These are phyloP conservation scores for Flaveria brownii DNA, from an alignment of 129 eudicot genomes.

Conservation along the genomic window DNA sequence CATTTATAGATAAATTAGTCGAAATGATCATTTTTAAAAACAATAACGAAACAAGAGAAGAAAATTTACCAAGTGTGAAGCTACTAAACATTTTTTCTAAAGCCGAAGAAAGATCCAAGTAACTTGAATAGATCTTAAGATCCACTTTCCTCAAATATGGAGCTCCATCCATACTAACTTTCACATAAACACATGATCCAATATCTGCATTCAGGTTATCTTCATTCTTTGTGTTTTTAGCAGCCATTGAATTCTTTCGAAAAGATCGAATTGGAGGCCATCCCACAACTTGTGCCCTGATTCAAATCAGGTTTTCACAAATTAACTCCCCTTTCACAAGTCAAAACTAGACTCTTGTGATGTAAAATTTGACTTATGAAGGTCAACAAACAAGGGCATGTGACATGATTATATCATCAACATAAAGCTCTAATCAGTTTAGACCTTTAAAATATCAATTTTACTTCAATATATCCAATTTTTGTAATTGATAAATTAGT, in stretches of 20 bases:
- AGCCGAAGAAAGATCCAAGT: slow-evolving; percentile 58
- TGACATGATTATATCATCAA: too few species aligned
- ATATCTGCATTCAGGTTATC: slow-evolving; percentile 42
- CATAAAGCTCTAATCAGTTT: not conserved
- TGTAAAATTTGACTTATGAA: not conserved
- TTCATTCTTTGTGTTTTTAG: slow-evolving; percentile 48
- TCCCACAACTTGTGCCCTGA: slow-evolving; percentile 80
- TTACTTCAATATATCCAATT: not conserved
- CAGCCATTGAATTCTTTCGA: slow-evolving; percentile 63
- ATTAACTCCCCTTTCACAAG: not conserved
- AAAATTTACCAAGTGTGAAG: slow-evolving; percentile 62
- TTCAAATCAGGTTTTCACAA: not conserved
- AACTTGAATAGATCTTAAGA: slow-evolving; percentile 51
- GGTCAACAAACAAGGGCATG: not conserved
- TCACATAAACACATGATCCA: slow-evolving; percentile 59
- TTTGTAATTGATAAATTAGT: not conserved
- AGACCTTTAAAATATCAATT: not conserved
- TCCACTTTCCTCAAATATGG: slow-evolving; percentile 77
- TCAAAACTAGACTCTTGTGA: slow-evolving; percentile 3
- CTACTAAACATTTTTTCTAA: slow-evolving; percentile 73
- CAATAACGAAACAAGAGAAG: not conserved
- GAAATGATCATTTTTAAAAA: not conserved
- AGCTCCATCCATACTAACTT: slow-evolving; percentile 88
- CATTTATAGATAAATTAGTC: not conserved
- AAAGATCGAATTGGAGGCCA: slow-evolving; percentile 85